Percentiles rank a stretch among this genome's conserved stretches.
Evolutionary conservation across 2,329 filamentous ascomycete genomes (phyloP).

Genomic region (Curvularia lunata): DNA sequence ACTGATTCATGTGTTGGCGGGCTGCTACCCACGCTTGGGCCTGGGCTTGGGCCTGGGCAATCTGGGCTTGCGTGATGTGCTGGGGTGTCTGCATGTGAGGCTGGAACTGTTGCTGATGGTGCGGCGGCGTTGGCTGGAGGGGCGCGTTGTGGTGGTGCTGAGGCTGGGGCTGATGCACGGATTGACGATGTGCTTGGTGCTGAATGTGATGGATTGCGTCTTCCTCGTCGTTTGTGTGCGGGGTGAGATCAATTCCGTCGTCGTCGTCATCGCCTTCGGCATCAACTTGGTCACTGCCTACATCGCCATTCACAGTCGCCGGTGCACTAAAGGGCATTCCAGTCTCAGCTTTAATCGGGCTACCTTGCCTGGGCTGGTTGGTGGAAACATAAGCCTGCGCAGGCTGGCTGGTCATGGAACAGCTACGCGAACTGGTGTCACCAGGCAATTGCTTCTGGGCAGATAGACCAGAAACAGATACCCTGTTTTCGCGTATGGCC

Average conservation of each 20-base stretch:
- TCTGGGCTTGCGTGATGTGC: constrained; percentile 41
- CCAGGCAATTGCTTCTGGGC: constrained; percentile 45
- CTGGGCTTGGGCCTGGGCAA: constrained; percentile 33
- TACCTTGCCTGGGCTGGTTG: constrained; percentile 25
- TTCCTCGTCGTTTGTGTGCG: constrained; percentile 36
- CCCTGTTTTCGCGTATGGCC: constrained; percentile 44
- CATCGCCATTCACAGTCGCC: constrained; percentile 38
- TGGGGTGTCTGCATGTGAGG: constrained; percentile 36
- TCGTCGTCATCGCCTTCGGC: constrained; percentile 49
- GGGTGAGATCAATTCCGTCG: constrained; percentile 40
- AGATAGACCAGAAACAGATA: constrained; percentile 37
- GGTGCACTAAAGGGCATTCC: constrained; percentile 40
- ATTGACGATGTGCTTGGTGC: constrained; percentile 14
- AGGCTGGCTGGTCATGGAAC: constrained; percentile 42
- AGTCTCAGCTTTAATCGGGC: constrained; percentile 30
- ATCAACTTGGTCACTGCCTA: constrained; percentile 40
- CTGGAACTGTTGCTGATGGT: constrained; percentile 35
- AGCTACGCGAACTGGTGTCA: constrained; percentile 28
- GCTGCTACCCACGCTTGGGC: constrained; percentile 43
- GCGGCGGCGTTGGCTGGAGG: constrained; percentile 40
- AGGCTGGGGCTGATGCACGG: constrained; percentile 18
- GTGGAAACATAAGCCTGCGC: constrained; percentile 28
- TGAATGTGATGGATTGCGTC: constrained; percentile 27
- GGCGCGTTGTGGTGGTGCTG: constrained; percentile 32
- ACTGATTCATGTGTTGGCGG: constrained; percentile 48